These are phyloP conservation scores for Camelina sativa DNA, from an alignment of 345 rosid species.

Conservation along the genomic window DNA sequence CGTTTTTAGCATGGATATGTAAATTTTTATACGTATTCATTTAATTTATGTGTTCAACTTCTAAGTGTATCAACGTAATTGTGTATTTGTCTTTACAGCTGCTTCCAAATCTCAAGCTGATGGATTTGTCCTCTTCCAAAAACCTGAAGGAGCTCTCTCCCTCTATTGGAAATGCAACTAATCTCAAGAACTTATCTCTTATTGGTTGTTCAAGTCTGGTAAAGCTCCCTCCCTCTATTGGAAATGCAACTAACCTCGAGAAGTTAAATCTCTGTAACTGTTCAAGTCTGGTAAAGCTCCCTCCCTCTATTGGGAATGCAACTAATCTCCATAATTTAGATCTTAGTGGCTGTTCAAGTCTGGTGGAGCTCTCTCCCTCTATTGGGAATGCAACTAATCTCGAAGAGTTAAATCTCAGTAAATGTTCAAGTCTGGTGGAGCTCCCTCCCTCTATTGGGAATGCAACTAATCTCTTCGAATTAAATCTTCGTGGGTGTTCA, in stretches of 20 bases:
- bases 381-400: not conserved
- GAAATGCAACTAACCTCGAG: too few species aligned
- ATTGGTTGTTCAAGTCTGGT: too few species aligned
- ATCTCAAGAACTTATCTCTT: too few species aligned
- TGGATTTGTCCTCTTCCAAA: not conserved
- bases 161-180: too few species aligned
- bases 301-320: too few species aligned
- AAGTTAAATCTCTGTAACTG: too few species aligned
- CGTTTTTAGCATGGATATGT: not conserved
- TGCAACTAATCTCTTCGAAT: not conserved
- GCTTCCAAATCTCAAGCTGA: not conserved
- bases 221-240: too few species aligned
- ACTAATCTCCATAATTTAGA: not conserved
- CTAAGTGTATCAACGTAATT: not conserved
- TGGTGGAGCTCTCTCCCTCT: not conserved
- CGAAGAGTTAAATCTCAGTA: too few species aligned
- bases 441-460: too few species aligned
- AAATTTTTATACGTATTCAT: not conserved
- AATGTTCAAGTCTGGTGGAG: too few species aligned
- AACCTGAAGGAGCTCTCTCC: not conserved
- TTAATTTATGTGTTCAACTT: not conserved
- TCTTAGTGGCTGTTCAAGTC: not conserved
- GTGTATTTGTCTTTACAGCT: not conserved
- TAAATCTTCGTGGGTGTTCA: not conserved
- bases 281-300: too few species aligned